Evolutionary conservation across 202 grass and related monocot genomes (phyloP), one percentile per base, ranked within the genome.

Genomic region (Brachypodium distachyon): DNA sequence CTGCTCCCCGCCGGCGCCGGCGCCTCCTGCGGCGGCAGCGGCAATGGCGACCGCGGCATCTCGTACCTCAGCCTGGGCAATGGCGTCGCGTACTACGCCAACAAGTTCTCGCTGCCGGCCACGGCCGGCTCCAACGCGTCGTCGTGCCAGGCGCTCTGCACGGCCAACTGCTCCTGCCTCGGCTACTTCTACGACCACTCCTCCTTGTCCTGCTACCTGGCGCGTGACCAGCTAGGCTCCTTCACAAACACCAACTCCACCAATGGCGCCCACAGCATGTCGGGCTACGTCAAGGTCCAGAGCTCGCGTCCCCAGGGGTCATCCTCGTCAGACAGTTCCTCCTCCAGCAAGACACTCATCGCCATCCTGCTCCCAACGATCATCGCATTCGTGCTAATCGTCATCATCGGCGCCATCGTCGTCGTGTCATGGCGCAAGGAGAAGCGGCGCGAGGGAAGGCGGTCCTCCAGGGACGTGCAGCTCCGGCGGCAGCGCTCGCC

Each of bases 111-210:
- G 21, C 51, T 10, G 1, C 87, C 89, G 7, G 50, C 52, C 1
- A 11, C 61, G 18, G 37, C 77, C 43, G 87, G 95, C 7, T 28
- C 6, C 2, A 80, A 87, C 52, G 23, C 12, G 4, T 85, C 91
- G 10, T 61, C 77, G 2, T 98, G 95, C 84, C 86, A 80, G 71
- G 41, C 17, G 11, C 82, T 90, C 17, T 98, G 89, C 40, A 87
- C 70, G 16, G 55, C 72, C 33, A 98, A 94, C 82, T 92, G 89
- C 49, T 85, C 87, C 29, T 98, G 91, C 54, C 42, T 85, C 42
- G 84, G 80, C 10, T 98, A 90, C 89, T 92, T 98, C 80, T 98
- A 92, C 67, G 77, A 84, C 22, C 26, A n/a, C 4, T 90, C 88
- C 9, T 81, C 85, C 0, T 41, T 25, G 67, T 92, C 95, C 7